A percentile compares a stretch with the other conserved stretches of the same genome.
phyloP scores from a whole-genome alignment of 306 rosid genomes.

The Castanea sativa region DNA sequence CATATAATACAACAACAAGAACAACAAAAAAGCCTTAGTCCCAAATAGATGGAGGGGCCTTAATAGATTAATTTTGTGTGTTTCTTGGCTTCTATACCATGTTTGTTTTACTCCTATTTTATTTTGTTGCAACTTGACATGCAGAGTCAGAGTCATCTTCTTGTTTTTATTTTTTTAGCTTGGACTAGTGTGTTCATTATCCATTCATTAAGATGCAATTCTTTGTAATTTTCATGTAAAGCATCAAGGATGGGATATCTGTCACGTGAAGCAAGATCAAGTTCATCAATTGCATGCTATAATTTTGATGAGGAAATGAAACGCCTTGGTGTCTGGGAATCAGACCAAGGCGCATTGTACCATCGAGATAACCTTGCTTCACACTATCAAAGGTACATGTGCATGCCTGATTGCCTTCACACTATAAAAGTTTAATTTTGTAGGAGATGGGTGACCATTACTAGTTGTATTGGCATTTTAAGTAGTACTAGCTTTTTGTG shows the following conservation, averaged over 20 bases:
- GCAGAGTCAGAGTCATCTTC: background rate
- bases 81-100: background rate
- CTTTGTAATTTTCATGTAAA: conserved; percentile 27
- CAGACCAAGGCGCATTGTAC: conserved; percentile 67
- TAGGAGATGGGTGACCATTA: background rate
- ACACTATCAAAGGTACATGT: conserved; percentile 45
- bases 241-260: conserved; percentile 48
- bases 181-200: background rate
- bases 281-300: conserved; percentile 65
- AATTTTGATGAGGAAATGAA: conserved; percentile 85
- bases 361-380: conserved; percentile 82
- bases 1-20: no score
- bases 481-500: background rate
- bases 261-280: conserved; percentile 40
- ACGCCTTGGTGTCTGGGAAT: conserved; percentile 89
- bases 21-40: no score
- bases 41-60: no score
- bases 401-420: background rate
- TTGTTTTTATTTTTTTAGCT: background rate
- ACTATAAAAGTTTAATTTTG: background rate
- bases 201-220: background rate
- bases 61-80: background rate
- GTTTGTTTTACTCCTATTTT: background rate
- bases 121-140: background rate
- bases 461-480: background rate